Percentiles rank a stretch among this genome's conserved stretches.
These are phyloP conservation scores for Penicillium hordei DNA, from an alignment of 2,329 filamentous ascomycete species.

Conservation along the genomic window DNA sequence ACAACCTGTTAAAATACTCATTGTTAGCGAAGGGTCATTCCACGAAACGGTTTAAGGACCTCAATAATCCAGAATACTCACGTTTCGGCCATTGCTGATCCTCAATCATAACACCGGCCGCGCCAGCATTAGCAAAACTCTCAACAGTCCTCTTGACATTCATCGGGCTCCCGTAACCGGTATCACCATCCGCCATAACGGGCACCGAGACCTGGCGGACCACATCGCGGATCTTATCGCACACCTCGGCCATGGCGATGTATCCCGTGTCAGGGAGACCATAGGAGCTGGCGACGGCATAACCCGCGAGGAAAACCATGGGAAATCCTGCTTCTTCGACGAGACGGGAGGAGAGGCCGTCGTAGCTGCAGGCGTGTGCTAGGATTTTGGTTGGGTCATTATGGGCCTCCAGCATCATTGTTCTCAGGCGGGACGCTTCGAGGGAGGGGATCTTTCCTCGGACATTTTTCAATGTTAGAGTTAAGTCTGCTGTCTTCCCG, in stretches of 20 bases:
- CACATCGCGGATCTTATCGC: constrained; percentile 47
- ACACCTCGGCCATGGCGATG: constrained; percentile 51
- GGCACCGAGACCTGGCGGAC: constrained; percentile 42
- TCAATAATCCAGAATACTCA: constrained; percentile 24
- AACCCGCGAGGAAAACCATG: constrained; percentile 48
- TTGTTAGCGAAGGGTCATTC: background rate
- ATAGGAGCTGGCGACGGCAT: constrained; percentile 42
- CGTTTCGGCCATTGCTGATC: constrained; percentile 53
- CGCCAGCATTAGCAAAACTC: constrained; percentile 44
- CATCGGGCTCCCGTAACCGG: constrained; percentile 51
- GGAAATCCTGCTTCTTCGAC: constrained; percentile 51
- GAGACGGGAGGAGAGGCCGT: constrained; percentile 47
- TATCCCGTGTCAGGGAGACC: constrained; percentile 52
- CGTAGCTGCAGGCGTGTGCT: constrained; percentile 47
- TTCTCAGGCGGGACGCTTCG: constrained; percentile 28
- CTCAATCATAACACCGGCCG: constrained; percentile 46
- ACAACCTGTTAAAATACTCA: constrained; percentile 34
- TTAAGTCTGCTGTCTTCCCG: constrained; percentile 7
- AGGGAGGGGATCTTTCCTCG: constrained; percentile 16
- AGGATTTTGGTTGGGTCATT: constrained; percentile 47
- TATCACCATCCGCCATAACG: constrained; percentile 50
- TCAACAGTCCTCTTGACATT: constrained; percentile 50
- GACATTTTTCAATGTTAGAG: constrained; percentile 8
- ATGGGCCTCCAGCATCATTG: constrained; percentile 45
- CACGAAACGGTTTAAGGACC: too few relatives aligned